phyloP scores from a whole-genome alignment of 768 basidiomycete species.

The Trametes cubensis region DNA sequence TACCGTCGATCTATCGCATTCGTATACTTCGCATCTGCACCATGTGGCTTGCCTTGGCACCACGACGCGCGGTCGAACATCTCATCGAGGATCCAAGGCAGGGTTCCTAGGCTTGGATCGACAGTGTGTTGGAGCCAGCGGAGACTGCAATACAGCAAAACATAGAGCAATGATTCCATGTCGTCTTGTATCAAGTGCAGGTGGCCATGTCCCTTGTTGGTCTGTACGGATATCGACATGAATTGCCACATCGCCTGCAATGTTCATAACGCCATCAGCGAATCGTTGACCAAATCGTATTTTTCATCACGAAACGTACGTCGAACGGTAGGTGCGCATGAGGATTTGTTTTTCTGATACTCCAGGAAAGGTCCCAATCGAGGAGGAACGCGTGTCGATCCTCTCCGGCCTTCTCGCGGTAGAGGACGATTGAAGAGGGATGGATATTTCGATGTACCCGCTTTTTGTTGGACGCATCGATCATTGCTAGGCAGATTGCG shows the following conservation, averaged over 20 bases:
- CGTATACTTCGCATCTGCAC: not conserved
- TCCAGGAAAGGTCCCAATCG: slow-evolving; percentile 4
- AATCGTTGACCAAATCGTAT: not conserved
- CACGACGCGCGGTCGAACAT: not conserved
- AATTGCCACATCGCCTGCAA: slow-evolving; percentile 4
- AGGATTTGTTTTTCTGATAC: not conserved
- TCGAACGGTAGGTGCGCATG: not conserved
- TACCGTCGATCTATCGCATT: not conserved
- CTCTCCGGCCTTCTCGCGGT: no score
- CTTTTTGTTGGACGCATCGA: no score
- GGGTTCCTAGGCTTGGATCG: not conserved
- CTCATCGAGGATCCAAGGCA: not conserved
- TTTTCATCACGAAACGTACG: not conserved
- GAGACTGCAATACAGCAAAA: not conserved
- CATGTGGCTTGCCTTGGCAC: not conserved
- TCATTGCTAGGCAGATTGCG: not conserved
- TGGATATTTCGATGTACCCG: no score
- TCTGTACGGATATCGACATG: not conserved
- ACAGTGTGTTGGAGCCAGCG: not conserved
- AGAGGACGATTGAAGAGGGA: no score
- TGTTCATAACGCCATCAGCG: no score
- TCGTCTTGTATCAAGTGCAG: slow-evolving; percentile 7
- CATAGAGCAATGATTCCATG: slow-evolving; percentile 16
- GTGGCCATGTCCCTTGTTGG: not conserved
- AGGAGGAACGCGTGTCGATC: not conserved